A percentile compares a stretch with the other conserved stretches of the same genome.
Evolutionary conservation across 768 basidiomycete species (phyloP).

Genomic region (Rhizopogon vinicolor): DNA sequence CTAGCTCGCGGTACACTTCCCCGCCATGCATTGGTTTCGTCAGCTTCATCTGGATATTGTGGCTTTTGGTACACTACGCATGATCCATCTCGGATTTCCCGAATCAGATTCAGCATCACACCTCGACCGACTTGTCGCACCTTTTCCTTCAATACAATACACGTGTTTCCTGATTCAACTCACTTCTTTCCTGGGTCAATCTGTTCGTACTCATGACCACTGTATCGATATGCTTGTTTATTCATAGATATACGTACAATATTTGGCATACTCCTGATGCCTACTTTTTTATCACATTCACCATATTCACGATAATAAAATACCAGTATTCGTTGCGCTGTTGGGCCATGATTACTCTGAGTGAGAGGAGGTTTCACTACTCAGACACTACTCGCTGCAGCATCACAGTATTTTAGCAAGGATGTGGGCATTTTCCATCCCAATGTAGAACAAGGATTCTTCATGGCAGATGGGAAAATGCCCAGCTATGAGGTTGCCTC

Average conservation of each 20-base stretch:
- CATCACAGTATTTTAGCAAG: no score
- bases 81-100: background rate
- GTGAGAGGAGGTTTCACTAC: background rate
- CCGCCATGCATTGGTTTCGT: slow-evolving; percentile 8
- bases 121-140: background rate
- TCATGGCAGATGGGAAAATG: background rate
- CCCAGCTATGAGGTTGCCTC: background rate
- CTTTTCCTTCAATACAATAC: background rate
- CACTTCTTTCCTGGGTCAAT: background rate
- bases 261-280: background rate
- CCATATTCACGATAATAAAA: no score
- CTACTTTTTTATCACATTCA: background rate
- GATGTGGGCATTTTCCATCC: background rate
- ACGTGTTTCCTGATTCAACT: background rate
- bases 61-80: slow-evolving; percentile 1
- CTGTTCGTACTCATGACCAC: background rate
- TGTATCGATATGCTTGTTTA: background rate
- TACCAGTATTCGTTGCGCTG: background rate
- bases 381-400: no score
- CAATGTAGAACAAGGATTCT: background rate
- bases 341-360: background rate
- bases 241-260: no score
- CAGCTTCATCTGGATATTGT: slow-evolving; percentile 13
- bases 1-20: slow-evolving; percentile 9
- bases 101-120: background rate